phyloP scores from a whole-genome alignment of 257 asterid species.

The Lavandula angustifolia region DNA sequence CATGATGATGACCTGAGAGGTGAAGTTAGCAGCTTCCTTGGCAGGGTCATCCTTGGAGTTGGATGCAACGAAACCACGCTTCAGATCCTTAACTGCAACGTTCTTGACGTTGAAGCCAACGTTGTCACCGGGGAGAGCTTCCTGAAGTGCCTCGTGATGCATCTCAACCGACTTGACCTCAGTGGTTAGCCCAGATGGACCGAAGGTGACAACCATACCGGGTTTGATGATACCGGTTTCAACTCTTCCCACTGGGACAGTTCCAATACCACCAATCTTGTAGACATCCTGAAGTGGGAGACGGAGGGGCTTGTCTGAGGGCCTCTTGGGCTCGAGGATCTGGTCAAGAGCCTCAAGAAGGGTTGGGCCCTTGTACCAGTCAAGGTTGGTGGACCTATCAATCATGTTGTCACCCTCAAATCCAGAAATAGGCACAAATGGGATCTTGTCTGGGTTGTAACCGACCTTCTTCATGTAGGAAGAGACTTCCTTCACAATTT shows the following conservation, averaged over 20 bases:
- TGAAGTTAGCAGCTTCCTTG: too few relatives aligned
- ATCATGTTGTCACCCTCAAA: too few relatives aligned
- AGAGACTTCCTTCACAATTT: constrained; percentile 49
- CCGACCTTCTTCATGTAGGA: constrained; percentile 51
- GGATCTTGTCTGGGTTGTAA: constrained; percentile 26
- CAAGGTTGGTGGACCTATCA: too few relatives aligned
- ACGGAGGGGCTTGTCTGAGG: too few relatives aligned
- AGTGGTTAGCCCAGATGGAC: constrained; percentile 43
- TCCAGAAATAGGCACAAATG: too few relatives aligned
- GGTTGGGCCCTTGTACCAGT: too few relatives aligned
- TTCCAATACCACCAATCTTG: constrained; percentile 50
- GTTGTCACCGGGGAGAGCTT: constrained; percentile 37
- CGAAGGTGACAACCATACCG: constrained; percentile 37
- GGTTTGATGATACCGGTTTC: too few relatives aligned
- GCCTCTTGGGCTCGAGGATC: too few relatives aligned
- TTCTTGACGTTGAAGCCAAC: constrained; percentile 66
- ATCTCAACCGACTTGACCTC: constrained; percentile 46
- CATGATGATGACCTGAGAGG: too few relatives aligned
- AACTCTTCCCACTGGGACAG: constrained; percentile 39
- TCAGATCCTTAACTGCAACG: constrained; percentile 64
- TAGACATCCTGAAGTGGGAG: constrained; percentile 34
- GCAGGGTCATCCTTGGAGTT: constrained; percentile 34
- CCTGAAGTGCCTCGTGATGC: constrained; percentile 31
- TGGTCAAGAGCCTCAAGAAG: too few relatives aligned
- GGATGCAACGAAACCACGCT: constrained; percentile 63